Conservation (phyloP, 2,329 filamentous ascomycete species). For the Penicillium polonicum region DNA sequence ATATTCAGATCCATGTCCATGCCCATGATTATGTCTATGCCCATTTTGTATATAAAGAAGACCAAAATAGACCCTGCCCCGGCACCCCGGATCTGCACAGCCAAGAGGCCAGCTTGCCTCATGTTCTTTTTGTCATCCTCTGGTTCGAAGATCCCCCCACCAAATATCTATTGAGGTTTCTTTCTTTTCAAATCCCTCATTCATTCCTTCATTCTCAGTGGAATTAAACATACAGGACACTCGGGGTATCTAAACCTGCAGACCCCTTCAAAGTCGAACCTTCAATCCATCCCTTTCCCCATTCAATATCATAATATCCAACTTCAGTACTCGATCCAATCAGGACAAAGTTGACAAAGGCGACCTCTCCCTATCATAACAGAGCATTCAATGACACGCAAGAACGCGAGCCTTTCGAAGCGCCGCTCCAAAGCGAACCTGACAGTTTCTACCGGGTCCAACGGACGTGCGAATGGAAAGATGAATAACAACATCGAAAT, state of each 20-base stretch:
- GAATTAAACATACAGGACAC: neutral
- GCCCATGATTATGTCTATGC: too few species aligned
- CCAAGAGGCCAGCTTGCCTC: slow-evolving; percentile 16
- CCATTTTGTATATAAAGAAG: neutral
- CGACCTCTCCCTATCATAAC: neutral
- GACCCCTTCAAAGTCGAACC: neutral
- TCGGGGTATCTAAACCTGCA: neutral
- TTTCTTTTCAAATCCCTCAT: slow-evolving; percentile 14
- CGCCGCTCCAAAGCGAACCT: slow-evolving; percentile 42
- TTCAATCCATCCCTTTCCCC: slow-evolving; percentile 1
- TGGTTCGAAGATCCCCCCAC: slow-evolving; percentile 4
- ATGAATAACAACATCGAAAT: slow-evolving; percentile 50
- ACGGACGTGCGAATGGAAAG: slow-evolving; percentile 33
- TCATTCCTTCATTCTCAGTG: slow-evolving; percentile 9
- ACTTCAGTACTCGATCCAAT: slow-evolving; percentile 2
- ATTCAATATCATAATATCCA: neutral
- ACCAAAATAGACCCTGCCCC: neutral
- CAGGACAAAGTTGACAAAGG: neutral
- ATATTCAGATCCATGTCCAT: neutral
- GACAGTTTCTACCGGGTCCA: slow-evolving; percentile 38
- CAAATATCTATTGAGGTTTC: slow-evolving; percentile 5
- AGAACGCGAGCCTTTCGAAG: slow-evolving; percentile 35
- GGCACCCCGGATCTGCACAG: slow-evolving; percentile 9
- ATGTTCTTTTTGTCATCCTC: slow-evolving; percentile 7
- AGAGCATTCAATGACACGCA: slow-evolving; percentile 38